Conservation (phyloP, 805 yeast species). For the Ogataea chonburiensis region DNA sequence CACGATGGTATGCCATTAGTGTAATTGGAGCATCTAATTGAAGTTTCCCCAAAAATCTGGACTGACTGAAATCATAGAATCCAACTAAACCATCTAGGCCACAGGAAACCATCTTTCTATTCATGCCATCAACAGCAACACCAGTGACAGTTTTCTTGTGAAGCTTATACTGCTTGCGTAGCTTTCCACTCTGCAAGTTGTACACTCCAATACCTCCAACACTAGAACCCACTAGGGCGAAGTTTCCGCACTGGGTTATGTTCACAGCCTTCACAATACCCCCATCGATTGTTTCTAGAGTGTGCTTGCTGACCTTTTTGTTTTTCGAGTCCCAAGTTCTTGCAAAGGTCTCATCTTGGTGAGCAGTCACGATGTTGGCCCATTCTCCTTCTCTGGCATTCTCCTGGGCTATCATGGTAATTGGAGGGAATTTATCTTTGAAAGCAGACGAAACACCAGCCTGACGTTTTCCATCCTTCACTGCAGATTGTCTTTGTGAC, state of each 20-base stretch:
- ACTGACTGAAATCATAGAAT: constrained; percentile 78
- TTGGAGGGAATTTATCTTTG: constrained; percentile 75
- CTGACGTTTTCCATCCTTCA: constrained; percentile 45
- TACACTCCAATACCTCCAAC: constrained; percentile 81
- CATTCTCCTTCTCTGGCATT: constrained; percentile 81
- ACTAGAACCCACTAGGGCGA: constrained; percentile 87
- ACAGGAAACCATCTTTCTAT: constrained; percentile 78
- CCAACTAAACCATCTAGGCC: constrained; percentile 90
- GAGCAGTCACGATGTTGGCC: constrained; percentile 91
- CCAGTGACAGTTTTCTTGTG: constrained; percentile 87
- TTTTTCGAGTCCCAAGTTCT: constrained; percentile 85
- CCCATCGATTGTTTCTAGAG: constrained; percentile 70
- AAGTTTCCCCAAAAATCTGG: constrained; percentile 64
- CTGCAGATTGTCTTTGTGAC: constrained; percentile 63
- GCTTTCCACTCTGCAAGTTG: constrained; percentile 87
- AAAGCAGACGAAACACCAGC: constrained; percentile 55
- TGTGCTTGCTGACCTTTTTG: constrained; percentile 77
- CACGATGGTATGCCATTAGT: constrained; percentile 68
- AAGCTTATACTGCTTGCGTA: constrained; percentile 64
- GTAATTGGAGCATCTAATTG: constrained; percentile 77
- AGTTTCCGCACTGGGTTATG: constrained; percentile 92
- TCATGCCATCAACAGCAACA: constrained; percentile 84
- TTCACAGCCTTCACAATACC: constrained; percentile 73
- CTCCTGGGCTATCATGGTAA: constrained; percentile 66
- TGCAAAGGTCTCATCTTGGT: constrained; percentile 77